phyloP scores from a whole-genome alignment of 768 basidiomycete genomes.

The Trametes coccinea region DNA sequence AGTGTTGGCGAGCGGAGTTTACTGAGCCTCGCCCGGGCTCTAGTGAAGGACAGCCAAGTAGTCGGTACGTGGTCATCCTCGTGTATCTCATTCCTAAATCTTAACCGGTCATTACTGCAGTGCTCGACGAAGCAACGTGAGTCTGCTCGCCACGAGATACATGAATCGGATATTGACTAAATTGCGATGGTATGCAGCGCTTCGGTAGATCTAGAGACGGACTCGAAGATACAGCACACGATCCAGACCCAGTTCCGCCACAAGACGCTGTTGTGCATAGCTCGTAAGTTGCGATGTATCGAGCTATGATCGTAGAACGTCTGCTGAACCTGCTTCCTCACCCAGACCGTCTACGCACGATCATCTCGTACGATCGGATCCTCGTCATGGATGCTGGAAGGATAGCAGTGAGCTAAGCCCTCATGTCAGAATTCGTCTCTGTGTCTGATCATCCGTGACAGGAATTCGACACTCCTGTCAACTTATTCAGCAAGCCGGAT shows the following conservation, averaged over 20 bases:
- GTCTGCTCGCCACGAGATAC: neutral
- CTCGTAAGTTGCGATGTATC: slow-evolving; percentile 28
- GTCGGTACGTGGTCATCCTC: slow-evolving; percentile 28
- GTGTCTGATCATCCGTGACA: slow-evolving; percentile 9
- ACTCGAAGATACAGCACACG: slow-evolving; percentile 52
- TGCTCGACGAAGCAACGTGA: slow-evolving; percentile 53
- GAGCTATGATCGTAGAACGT: neutral
- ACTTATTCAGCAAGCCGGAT: slow-evolving; percentile 42
- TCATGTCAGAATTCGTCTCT: neutral
- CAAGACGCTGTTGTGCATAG: slow-evolving; percentile 54
- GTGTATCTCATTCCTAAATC: neutral
- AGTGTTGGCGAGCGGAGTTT: slow-evolving; percentile 49
- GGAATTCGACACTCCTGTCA: slow-evolving; percentile 54
- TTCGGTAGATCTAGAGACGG: slow-evolving; percentile 49
- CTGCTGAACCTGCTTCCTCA: neutral
- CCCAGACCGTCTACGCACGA: slow-evolving; percentile 51
- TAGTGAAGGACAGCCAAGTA: slow-evolving; percentile 51
- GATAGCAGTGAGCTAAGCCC: slow-evolving; percentile 45
- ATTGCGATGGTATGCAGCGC: slow-evolving; percentile 26
- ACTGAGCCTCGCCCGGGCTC: slow-evolving; percentile 53
- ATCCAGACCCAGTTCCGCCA: slow-evolving; percentile 45
- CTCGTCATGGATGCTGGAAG: slow-evolving; percentile 66
- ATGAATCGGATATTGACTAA: neutral
- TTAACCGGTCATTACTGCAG: slow-evolving; percentile 5
- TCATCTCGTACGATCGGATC: slow-evolving; percentile 64